Conservation (phyloP, 2,329 filamentous ascomycete genomes). For the Amauroascus verrucosus region DNA sequence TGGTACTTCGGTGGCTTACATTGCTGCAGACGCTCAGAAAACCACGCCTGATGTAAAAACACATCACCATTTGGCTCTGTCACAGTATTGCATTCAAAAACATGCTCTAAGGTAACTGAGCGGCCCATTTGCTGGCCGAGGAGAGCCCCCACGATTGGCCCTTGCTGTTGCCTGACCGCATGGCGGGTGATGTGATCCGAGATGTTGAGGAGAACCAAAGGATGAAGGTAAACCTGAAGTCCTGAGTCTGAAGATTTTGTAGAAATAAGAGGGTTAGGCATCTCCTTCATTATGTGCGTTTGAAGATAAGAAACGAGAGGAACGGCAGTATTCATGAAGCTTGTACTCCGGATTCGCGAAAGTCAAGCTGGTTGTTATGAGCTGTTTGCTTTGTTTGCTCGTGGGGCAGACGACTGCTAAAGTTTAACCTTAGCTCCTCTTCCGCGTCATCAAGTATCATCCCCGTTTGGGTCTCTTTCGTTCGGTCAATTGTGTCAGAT, state of each 20-base stretch:
- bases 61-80: constrained; percentile 46
- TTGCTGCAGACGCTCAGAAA: constrained; percentile 67
- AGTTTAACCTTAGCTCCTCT: constrained; percentile 12
- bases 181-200: constrained; percentile 94
- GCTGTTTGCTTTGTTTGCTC: constrained; percentile 16
- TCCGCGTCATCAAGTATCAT: neutral
- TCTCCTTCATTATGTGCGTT: constrained; percentile 38
- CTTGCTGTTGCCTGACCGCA: constrained; percentile 61
- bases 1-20: constrained; percentile 43
- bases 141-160: constrained; percentile 76
- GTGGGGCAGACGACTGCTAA: constrained; percentile 10
- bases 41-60: constrained; percentile 60
- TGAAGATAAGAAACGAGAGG: neutral
- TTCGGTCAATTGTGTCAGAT: neutral
- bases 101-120: constrained; percentile 83
- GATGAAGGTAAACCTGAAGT: constrained; percentile 75
- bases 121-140: constrained; percentile 85
- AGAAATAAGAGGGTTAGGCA: constrained; percentile 52
- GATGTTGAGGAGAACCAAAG: constrained; percentile 88
- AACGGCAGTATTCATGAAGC: too few relatives aligned
- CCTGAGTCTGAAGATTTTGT: constrained; percentile 60
- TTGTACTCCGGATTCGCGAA: too few relatives aligned
- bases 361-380: neutral
- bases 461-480: neutral
- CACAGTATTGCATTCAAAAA: constrained; percentile 66